These are phyloP conservation scores for Phaseolus lunatus DNA, from an alignment of 306 rosid species.

Conservation along the genomic window DNA sequence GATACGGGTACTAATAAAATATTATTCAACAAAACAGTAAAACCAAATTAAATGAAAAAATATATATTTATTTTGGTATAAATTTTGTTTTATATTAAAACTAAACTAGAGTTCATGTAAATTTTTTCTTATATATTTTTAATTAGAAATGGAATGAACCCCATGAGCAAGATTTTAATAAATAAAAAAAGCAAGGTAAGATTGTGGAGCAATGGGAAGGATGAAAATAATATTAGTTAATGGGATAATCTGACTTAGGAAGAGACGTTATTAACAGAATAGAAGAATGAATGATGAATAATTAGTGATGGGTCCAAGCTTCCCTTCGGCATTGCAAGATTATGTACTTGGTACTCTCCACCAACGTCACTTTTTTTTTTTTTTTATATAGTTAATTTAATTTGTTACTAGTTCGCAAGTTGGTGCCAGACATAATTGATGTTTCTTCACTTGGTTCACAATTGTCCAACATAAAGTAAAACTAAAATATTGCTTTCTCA, in stretches of 20 bases:
- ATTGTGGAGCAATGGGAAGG: constrained; percentile 3
- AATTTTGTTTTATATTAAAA: too few relatives aligned
- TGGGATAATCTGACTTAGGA: background rate
- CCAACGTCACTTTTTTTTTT: background rate
- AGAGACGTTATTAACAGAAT: background rate
- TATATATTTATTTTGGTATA: too few relatives aligned
- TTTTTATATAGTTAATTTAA: background rate
- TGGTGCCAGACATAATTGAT: constrained; percentile 48
- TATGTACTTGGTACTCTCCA: constrained; percentile 9
- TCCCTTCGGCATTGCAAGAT: too few relatives aligned
- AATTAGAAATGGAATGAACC: too few relatives aligned
- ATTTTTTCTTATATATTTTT: too few relatives aligned
- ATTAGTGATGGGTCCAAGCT: too few relatives aligned
- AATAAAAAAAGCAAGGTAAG: too few relatives aligned
- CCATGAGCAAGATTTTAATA: too few relatives aligned
- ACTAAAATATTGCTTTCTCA: constrained; percentile 34
- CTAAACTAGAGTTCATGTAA: too few relatives aligned
- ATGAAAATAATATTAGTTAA: constrained; percentile 4
- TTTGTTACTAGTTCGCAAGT: constrained; percentile 38
- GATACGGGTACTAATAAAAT: too few relatives aligned
- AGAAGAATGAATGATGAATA: constrained; percentile 16
- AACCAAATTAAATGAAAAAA: too few relatives aligned
- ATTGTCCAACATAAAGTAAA: constrained; percentile 47
- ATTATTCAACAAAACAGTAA: too few relatives aligned
- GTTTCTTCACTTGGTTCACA: constrained; percentile 45